A percentile compares a stretch with the other conserved stretches of the same genome.
These are phyloP conservation scores for Polytrichum commune DNA, from an alignment of 225 moss, liverwort and hornwort genomes.

Conservation along the genomic window DNA sequence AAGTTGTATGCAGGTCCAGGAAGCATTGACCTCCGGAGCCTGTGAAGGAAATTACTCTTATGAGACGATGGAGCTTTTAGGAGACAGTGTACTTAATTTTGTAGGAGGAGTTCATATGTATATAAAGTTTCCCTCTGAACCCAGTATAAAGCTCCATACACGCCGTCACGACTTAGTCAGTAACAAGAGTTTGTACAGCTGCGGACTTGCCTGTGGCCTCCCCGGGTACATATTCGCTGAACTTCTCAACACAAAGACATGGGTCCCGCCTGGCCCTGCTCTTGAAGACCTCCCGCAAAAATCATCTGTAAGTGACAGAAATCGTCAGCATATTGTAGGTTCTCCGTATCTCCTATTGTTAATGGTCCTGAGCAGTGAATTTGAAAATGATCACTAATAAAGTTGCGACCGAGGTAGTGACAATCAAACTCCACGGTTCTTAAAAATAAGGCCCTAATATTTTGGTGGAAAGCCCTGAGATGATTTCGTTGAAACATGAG, in stretches of 20 bases:
- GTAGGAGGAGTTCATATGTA: conserved; percentile 54
- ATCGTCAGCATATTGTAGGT: conserved; percentile 15
- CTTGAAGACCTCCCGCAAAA: conserved; percentile 28
- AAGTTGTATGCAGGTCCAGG: conserved; percentile 52
- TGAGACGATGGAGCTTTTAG: conserved; percentile 74
- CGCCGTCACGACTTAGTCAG: conserved; percentile 63
- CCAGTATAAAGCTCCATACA: conserved; percentile 47
- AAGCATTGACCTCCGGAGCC: conserved; percentile 73
- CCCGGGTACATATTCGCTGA: conserved; percentile 63
- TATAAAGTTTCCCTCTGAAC: conserved; percentile 35
- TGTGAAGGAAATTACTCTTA: conserved; percentile 68
- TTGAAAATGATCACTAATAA: too few relatives aligned
- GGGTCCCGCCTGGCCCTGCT: conserved; percentile 62
- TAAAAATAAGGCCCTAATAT: too few relatives aligned
- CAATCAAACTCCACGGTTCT: too few relatives aligned
- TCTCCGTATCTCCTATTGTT: background rate
- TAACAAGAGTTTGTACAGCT: conserved; percentile 63
- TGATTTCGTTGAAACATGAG: background rate
- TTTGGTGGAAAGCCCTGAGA: too few relatives aligned
- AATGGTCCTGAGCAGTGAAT: too few relatives aligned
- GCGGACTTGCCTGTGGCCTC: conserved; percentile 49
- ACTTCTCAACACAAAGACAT: conserved; percentile 54
- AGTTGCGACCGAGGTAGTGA: too few relatives aligned
- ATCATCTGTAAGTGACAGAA: conserved; percentile 30
- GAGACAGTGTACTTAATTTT: conserved; percentile 76